Base-by-base conservation (phyloP, 2,329 filamentous ascomycete species). In the Cephalotrichum gorgonifer region DNA sequence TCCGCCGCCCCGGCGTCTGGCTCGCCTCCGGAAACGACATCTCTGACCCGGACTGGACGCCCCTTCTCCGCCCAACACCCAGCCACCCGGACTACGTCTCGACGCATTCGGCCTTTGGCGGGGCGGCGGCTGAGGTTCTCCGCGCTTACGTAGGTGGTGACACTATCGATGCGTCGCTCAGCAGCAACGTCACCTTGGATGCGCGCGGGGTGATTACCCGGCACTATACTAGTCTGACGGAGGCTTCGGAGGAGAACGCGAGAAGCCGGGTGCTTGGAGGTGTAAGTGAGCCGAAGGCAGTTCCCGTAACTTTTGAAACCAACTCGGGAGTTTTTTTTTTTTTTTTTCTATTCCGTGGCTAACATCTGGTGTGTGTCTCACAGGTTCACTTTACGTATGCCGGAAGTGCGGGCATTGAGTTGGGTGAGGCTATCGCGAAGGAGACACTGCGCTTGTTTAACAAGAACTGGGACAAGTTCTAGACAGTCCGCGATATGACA, bases 71-170 rank as follows among this genome's bases (percentile, higher is more conserved):
- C 7, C 43, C 43, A 15, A 54, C 52, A 3, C 52, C 52, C 7
- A 52, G 43, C 35, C 52, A 54, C 43, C 52, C 17, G 11, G 52
- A 54, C 48, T 54, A 54, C 27, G 38, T 44, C 22, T 54, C 52
- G 1, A 52, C 50, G 11, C 52, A 54, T 30, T 41, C 52, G 6
- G 45, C 52, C 6, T 52, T 54, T 35, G 50, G 52, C 4, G 52
- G 44, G 15, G 52, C 52, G 15, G 50, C 38, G 2, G 52, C 45
- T 1, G 48, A 45, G 9, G 50, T 54, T 4, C 25, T 54, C 41
- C 42, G 48, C 31, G 9, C 12, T n/a, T 52, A 48, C 44, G 49
- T 49, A 23, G 48, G 50, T 17, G 49, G 49, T 17, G 52, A 54
- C 42, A 39, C 35, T 22, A 50, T 54, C 39, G 35, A 54, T 30